phyloP scores from a whole-genome alignment of 257 asterid genomes.

The Cinchona pubescens region DNA sequence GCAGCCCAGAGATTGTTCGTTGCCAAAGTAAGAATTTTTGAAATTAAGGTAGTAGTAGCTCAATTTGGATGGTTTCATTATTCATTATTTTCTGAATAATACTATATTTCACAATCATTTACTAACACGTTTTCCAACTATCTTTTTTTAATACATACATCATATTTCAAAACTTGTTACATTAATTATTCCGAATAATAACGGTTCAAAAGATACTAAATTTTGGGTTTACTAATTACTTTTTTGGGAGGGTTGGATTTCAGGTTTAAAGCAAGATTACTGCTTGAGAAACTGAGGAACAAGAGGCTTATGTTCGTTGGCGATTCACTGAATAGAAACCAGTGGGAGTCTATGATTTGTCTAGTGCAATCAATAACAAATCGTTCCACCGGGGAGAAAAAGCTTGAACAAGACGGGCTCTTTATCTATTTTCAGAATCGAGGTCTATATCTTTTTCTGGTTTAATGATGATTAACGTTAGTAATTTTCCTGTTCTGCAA shows the following conservation, averaged over 20 bases:
- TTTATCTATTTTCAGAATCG: slow-evolving; percentile 63
- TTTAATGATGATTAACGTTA: not conserved
- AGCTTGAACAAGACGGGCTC: slow-evolving; percentile 77
- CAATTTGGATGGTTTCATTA: too few species aligned
- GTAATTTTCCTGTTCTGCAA: not conserved
- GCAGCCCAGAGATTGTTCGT: slow-evolving; percentile 83
- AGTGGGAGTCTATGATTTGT: slow-evolving; percentile 89
- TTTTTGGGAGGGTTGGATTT: too few species aligned
- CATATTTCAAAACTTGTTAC: too few species aligned
- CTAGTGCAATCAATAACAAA: slow-evolving; percentile 71
- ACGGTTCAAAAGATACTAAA: too few species aligned
- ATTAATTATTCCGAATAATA: too few species aligned
- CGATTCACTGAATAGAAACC: slow-evolving; percentile 74
- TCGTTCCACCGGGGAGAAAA: slow-evolving; percentile 45
- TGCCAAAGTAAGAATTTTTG: slow-evolving; percentile 55
- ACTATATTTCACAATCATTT: not conserved
- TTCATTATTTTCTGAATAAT: not conserved
- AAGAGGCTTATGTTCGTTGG: slow-evolving; percentile 90
- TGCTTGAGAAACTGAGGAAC: slow-evolving; percentile 74
- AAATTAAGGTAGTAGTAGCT: too few species aligned
- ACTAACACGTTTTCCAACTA: too few species aligned
- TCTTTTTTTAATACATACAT: too few species aligned
- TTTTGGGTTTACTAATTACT: too few species aligned
- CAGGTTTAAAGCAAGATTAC: slow-evolving; percentile 63
- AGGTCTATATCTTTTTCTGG: slow-evolving; percentile 43